Evolutionary conservation across 2,329 filamentous ascomycete genomes (phyloP).

Genomic region (Neofusicoccum laricinum): DNA sequence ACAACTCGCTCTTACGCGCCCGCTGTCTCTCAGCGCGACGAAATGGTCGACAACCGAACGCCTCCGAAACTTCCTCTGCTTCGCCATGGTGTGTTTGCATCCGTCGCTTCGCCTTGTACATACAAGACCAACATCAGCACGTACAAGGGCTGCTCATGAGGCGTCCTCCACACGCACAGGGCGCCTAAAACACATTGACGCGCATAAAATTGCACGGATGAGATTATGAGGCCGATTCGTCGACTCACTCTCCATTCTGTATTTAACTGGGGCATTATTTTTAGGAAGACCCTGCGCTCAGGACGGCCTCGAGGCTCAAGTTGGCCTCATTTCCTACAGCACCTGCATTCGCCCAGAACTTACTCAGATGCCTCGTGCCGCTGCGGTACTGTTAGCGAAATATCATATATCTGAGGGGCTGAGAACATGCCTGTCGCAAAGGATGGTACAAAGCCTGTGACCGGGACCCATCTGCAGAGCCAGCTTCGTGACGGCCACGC

Average conservation of each 20-base stretch:
- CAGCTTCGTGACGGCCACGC: conserved; percentile 67
- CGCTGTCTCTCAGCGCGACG: too few relatives aligned
- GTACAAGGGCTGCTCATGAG: too few relatives aligned
- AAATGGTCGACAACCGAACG: too few relatives aligned
- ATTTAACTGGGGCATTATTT: background rate
- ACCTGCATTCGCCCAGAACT: conserved; percentile 76
- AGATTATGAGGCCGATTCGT: too few relatives aligned
- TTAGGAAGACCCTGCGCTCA: conserved; percentile 29
- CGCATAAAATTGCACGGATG: too few relatives aligned
- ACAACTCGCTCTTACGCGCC: too few relatives aligned
- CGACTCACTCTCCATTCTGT: background rate
- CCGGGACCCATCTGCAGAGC: conserved; percentile 63
- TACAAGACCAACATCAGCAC: too few relatives aligned
- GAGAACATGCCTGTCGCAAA: conserved; percentile 60
- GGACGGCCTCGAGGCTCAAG: conserved; percentile 57
- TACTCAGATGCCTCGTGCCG: conserved; percentile 76
- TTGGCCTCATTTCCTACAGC: conserved; percentile 56
- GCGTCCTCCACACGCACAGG: too few relatives aligned
- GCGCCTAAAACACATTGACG: too few relatives aligned
- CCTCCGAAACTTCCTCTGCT: too few relatives aligned
- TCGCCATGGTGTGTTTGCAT: too few relatives aligned
- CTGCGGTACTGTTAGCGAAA: conserved; percentile 23
- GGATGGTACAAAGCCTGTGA: conserved; percentile 70
- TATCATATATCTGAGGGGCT: background rate
- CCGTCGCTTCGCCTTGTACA: too few relatives aligned